phyloP scores from a whole-genome alignment of 176 grass and related monocot genomes.

The Zizania latifolia region DNA sequence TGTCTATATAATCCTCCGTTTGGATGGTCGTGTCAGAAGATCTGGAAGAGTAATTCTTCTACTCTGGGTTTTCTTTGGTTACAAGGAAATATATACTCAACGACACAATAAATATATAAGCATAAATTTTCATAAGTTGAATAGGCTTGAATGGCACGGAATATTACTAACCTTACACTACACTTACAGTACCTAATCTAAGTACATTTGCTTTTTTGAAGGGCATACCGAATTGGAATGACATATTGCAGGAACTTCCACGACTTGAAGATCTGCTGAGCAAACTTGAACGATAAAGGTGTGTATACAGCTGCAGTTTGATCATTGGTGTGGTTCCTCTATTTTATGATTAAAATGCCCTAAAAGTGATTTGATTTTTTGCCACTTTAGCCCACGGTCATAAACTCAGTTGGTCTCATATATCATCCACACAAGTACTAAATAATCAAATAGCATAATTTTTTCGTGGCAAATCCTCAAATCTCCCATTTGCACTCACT shows the following conservation, averaged over 20 bases:
- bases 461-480: too few species aligned
- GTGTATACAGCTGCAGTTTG: not conserved
- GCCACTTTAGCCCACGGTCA: too few species aligned
- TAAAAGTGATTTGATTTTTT: too few species aligned
- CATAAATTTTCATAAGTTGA: not conserved
- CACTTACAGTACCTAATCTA: not conserved
- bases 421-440: too few species aligned
- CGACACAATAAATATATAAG: not conserved
- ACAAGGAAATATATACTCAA: not conserved
- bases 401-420: too few species aligned
- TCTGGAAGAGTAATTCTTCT: slow-evolving; percentile 69
- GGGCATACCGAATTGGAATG: slow-evolving; percentile 91
- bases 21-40: slow-evolving; percentile 89
- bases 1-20: slow-evolving; percentile 78
- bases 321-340: not conserved
- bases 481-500: not conserved
- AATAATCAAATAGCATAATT: too few species aligned
- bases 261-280: slow-evolving; percentile 76
- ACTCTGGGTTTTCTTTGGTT: not conserved
- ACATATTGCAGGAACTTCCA: slow-evolving; percentile 71
- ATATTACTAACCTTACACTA: not conserved
- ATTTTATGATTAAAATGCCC: not conserved
- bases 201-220: slow-evolving; percentile 25
- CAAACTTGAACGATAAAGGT: slow-evolving; percentile 72
- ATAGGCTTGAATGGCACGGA: not conserved